Percentiles rank a stretch among this genome's conserved stretches.
Conservation (phyloP, 2,329 filamentous ascomycete genomes). For the Fusarium annulatum region DNA sequence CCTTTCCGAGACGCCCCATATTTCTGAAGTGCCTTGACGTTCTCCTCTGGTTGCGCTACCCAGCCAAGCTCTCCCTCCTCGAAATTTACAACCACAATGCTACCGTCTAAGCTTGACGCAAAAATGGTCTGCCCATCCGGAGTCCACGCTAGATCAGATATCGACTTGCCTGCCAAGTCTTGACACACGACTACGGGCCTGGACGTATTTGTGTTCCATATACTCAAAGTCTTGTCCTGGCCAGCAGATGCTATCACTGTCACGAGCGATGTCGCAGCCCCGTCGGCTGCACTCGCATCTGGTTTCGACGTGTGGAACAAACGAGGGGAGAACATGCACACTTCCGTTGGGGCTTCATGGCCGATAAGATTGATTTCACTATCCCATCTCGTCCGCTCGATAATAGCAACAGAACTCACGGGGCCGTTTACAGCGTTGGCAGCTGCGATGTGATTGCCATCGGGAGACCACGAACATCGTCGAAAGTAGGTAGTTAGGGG, state of each 20-base stretch:
- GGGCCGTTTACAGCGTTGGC: conserved; percentile 97
- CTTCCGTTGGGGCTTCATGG: conserved; percentile 95
- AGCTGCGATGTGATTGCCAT: conserved; percentile 95
- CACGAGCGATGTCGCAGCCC: conserved; percentile 65
- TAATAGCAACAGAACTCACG: conserved; percentile 95
- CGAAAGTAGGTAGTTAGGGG: conserved; percentile 97
- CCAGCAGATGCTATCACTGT: conserved; percentile 97
- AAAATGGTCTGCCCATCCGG: conserved; percentile 91
- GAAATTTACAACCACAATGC: conserved; percentile 84
- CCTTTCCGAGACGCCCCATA: conserved; percentile 90
- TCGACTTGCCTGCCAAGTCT: conserved; percentile 88
- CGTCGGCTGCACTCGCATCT: conserved; percentile 60
- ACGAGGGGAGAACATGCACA: conserved; percentile 95
- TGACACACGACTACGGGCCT: conserved; percentile 90
- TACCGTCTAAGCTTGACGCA: conserved; percentile 88
- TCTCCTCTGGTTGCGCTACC: conserved; percentile 86
- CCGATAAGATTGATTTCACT: conserved; percentile 97
- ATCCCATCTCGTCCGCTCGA: conserved; percentile 92
- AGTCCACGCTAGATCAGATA: conserved; percentile 94
- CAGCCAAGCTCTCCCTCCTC: conserved; percentile 89
- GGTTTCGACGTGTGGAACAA: conserved; percentile 83
- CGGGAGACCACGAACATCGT: conserved; percentile 96
- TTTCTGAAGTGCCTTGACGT: conserved; percentile 91
- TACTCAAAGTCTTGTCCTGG: conserved; percentile 93
- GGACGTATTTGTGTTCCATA: conserved; percentile 98